Evolutionary conservation across 805 yeast genomes (phyloP).

Genomic region (Hanseniaspora nectarophila): DNA sequence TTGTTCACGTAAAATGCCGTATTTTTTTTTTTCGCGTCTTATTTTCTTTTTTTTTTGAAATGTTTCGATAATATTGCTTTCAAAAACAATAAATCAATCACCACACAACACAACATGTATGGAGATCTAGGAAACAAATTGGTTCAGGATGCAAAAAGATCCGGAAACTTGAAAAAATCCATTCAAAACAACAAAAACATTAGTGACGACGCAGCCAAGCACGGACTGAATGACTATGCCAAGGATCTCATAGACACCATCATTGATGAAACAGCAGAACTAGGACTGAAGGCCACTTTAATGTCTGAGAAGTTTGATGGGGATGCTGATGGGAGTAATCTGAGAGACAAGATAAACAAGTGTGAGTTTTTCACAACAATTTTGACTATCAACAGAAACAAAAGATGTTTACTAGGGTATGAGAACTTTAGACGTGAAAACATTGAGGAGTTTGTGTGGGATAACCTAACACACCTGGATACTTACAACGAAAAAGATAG

Average conservation of each 20-base stretch:
- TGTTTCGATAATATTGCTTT: no score
- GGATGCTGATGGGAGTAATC: conserved; percentile 18
- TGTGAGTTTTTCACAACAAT: conserved; percentile 49
- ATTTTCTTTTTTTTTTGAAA: no score
- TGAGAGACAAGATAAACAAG: conserved; percentile 38
- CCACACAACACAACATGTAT: conserved; percentile 40
- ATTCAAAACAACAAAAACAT: conserved; percentile 17
- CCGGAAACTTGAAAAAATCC: conserved; percentile 38
- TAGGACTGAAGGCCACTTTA: conserved; percentile 45
- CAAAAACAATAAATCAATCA: background rate
- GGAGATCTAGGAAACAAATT: conserved; percentile 80
- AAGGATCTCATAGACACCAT: conserved; percentile 55
- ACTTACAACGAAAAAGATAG: conserved; percentile 14
- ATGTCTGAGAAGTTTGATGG: conserved; percentile 25
- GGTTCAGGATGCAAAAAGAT: conserved; percentile 72
- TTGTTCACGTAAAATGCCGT: no score
- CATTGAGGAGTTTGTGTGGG: conserved; percentile 62
- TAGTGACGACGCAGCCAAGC: conserved; percentile 42
- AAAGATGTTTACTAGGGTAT: conserved; percentile 78
- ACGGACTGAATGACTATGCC: conserved; percentile 35
- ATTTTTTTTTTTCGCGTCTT: background rate
- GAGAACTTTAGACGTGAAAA: conserved; percentile 58
- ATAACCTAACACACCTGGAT: conserved; percentile 27
- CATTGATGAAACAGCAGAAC: conserved; percentile 55
- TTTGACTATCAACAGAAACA: conserved; percentile 73